Base-by-base conservation (phyloP, 2,329 filamentous ascomycete species). In the Clathrospora elynae region DNA sequence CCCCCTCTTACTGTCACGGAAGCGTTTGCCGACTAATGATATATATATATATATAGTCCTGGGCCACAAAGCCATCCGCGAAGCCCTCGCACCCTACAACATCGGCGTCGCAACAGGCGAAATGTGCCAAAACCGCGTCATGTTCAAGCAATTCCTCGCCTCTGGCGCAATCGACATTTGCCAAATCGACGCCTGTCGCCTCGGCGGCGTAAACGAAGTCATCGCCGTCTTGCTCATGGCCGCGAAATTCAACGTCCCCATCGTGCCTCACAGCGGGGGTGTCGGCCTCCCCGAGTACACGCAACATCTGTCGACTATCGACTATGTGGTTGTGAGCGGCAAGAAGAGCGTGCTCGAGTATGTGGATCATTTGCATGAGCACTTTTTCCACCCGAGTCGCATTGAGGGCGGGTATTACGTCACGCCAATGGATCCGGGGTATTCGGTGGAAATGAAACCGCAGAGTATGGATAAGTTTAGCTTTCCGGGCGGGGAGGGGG, bases 251-350 rank as follows among this genome's bases (percentile, higher is more conserved):
- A 78, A 78, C 37, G 80, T 95, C 3, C 90, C 90, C 10, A 86
- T 95, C 56, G 90, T 96, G 5, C 90, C 91, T 1, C 90, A 96
- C 74, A 89, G 85, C 1, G 90, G 91, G 13, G 90, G 90, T 55
- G 90, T 96, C 2, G 91, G 90, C 5, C 77, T 96, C 51, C 90
- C 90, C 24, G 91, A 96, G 73, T 96, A 96, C 75, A 96, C 91
- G 0, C 89, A 95, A 76, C 90, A 96, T 72, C 73, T 96, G 49
- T 89, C 84, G 72, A 95, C 90, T 10, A 93, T 96, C 56, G 91
- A 96, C 73, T 96, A 96, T 61, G 88, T 96, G 3, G 86, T 86
- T 30, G 89, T 96, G 1, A 86, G 80, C 49, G 90, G 88, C 12
- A 88, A 90, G 78, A 80, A 84, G 65, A 88, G 84, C 16, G 82